Percentiles rank a stretch among this genome's conserved stretches.
These are phyloP conservation scores for Nigrospora osmanthi DNA, from an alignment of 2,329 filamentous ascomycete species.

Conservation along the genomic window DNA sequence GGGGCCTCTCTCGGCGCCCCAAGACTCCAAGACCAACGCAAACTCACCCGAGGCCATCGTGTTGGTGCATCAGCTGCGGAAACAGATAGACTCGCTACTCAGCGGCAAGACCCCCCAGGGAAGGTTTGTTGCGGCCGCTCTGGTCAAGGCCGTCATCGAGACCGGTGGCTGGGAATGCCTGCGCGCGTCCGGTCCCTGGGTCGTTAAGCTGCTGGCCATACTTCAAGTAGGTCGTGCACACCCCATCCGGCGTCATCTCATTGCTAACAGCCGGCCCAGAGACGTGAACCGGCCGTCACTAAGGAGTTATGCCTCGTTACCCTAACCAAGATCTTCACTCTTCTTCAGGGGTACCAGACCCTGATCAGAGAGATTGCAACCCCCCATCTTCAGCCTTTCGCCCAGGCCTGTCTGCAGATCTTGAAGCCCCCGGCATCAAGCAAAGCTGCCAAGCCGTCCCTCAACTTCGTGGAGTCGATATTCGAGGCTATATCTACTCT, in stretches of 20 bases:
- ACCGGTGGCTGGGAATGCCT: conserved; percentile 79
- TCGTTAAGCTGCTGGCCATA: conserved; percentile 65
- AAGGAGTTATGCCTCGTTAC: conserved; percentile 73
- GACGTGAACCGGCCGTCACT: conserved; percentile 65
- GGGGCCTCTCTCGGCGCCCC: conserved; percentile 53
- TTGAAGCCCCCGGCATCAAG: conserved; percentile 35
- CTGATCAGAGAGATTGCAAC: conserved; percentile 83
- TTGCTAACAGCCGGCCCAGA: conserved; percentile 36
- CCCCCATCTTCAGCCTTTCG: conserved; percentile 67
- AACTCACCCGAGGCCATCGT: conserved; percentile 55
- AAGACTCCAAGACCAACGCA: conserved; percentile 52
- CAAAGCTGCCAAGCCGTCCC: conserved; percentile 30
- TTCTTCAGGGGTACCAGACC: conserved; percentile 76
- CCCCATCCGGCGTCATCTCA: background rate
- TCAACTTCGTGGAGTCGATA: conserved; percentile 55
- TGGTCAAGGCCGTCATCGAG: conserved; percentile 77
- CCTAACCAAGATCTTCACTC: conserved; percentile 74
- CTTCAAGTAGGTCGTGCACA: conserved; percentile 47
- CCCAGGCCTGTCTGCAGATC: conserved; percentile 65
- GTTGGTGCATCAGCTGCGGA: conserved; percentile 77
- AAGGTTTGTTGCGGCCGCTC: conserved; percentile 67
- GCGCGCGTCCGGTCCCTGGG: conserved; percentile 66
- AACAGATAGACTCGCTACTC: conserved; percentile 67
- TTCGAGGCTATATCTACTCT: conserved; percentile 65
- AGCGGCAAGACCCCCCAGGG: conserved; percentile 69